Percentiles rank a stretch among this genome's conserved stretches.
These are phyloP conservation scores for Chytridium lagenaria DNA, from an alignment of 371 early-diverging fungal species.

Conservation along the genomic window DNA sequence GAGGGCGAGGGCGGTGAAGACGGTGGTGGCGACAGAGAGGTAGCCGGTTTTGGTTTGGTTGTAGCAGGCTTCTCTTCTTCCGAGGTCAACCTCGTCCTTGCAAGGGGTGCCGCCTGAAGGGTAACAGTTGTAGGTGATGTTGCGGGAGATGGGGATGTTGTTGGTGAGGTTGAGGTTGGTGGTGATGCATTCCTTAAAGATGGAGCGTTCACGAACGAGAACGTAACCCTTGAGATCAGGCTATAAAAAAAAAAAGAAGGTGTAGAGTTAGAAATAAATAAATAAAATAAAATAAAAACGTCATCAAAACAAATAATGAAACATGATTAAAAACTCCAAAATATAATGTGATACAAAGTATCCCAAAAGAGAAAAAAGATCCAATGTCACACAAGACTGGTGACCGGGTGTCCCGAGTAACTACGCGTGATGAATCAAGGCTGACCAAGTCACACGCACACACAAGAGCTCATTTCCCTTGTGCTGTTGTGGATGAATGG, in stretches of 20 bases:
- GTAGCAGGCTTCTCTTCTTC: not conserved
- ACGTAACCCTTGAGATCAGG: not conserved
- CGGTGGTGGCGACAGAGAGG: not conserved
- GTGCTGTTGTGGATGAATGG: too few species aligned
- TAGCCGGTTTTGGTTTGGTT: conserved; percentile 3
- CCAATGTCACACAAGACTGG: too few species aligned
- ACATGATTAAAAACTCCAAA: not conserved
- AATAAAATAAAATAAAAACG: not conserved
- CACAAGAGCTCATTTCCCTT: too few species aligned
- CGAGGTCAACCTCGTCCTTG: not conserved
- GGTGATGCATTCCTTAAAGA: conserved; percentile 15
- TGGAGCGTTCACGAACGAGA: conserved; percentile 1
- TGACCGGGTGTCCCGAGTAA: too few species aligned
- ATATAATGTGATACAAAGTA: too few species aligned
- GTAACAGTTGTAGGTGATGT: not conserved
- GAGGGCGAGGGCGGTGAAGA: not conserved
- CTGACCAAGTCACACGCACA: too few species aligned
- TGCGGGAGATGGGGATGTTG: not conserved
- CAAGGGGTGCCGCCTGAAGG: not conserved
- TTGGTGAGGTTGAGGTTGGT: conserved; percentile 2
- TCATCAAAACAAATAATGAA: not conserved
- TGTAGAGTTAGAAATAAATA: not conserved
- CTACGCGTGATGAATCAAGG: too few species aligned
- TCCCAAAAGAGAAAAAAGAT: too few species aligned
- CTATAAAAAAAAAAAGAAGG: not conserved